A percentile compares a stretch with the other conserved stretches of the same genome.
These are phyloP conservation scores for Cadophora sp. DNA, from an alignment of 2,329 filamentous ascomycete genomes.

Conservation along the genomic window DNA sequence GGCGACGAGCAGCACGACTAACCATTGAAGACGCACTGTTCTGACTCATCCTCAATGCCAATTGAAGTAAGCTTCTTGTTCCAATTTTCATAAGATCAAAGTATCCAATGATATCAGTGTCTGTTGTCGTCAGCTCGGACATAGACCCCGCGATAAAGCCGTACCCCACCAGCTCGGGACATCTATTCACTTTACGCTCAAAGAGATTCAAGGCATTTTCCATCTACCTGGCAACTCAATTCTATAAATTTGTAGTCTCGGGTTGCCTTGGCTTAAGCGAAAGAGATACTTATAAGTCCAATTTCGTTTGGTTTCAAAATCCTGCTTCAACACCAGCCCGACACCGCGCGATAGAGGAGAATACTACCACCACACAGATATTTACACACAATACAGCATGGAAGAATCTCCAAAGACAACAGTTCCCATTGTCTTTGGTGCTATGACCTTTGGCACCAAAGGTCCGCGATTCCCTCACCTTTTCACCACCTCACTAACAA, in stretches of 20 bases:
- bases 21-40: not conserved
- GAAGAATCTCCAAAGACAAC: constrained; percentile 14
- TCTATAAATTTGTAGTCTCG: no score
- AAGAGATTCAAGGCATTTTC: no score
- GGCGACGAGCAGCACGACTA: no score
- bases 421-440: constrained; percentile 26
- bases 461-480: not conserved
- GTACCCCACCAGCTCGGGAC: not conserved
- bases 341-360: not conserved
- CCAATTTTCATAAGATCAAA: not conserved
- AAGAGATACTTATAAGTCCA: not conserved
- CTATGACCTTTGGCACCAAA: constrained; percentile 28
- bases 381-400: not conserved
- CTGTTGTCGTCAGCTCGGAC: not conserved
- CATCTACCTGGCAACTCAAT: no score
- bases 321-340: not conserved
- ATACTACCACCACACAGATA: not conserved
- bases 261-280: not conserved
- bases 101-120: not conserved
- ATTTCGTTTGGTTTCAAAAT: not conserved
- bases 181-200: not conserved
- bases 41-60: not conserved
- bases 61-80: not conserved
- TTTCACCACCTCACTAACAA: not conserved
- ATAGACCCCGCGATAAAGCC: not conserved